Evolutionary conservation across 345 rosid species (phyloP), one percentile per base, ranked within the genome.

Genomic region (Alliaria petiolata): DNA sequence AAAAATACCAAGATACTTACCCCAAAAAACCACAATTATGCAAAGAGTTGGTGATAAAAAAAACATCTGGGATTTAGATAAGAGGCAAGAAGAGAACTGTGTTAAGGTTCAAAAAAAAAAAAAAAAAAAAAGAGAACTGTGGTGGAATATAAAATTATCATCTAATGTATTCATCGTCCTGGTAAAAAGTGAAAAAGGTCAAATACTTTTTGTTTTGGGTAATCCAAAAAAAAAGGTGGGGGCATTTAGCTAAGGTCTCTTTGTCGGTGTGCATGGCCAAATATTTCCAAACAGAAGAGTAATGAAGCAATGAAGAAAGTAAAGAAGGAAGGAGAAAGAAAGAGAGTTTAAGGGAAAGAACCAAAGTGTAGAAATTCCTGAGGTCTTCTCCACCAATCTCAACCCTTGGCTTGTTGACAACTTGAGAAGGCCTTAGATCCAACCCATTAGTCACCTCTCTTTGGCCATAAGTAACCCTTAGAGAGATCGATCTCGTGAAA

Each of bases 361-460:
- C 80, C 80, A 76, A 76, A 63, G 80, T 70, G 55, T 76, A 76
- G 67, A 76, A 76, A 19, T 56, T 70, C 56, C 76, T 64, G 40
- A 76, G 80, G 20, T 76, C 80, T 19, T 70, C 76, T 65, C 80
- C 76, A 70, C 80, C 80, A 76, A 76, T 76, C 56, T 76, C 80
- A 70, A 70, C 80, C 51, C 80, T 76, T 45, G 80, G 80, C 65
- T 76, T 70, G 68, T 64, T 65, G 19, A 47, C 55, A 50, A 76
- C 43, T 25, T 76, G 80, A 70, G 80, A 71, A 25, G 80, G 72
- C 72, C 76, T 71, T 1, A 77, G 62, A 65, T 77, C 77, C 76
- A 67, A 71, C 4, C 77, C 76, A 65, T 77, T 77, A 43, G 67
- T 66, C 35, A 71, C 80, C 20, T 71, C 80, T 71, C 69, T 66